A percentile compares a stretch with the other conserved stretches of the same genome.
These are phyloP conservation scores for Calocera cornea DNA, from an alignment of 768 basidiomycete genomes.

Conservation along the genomic window DNA sequence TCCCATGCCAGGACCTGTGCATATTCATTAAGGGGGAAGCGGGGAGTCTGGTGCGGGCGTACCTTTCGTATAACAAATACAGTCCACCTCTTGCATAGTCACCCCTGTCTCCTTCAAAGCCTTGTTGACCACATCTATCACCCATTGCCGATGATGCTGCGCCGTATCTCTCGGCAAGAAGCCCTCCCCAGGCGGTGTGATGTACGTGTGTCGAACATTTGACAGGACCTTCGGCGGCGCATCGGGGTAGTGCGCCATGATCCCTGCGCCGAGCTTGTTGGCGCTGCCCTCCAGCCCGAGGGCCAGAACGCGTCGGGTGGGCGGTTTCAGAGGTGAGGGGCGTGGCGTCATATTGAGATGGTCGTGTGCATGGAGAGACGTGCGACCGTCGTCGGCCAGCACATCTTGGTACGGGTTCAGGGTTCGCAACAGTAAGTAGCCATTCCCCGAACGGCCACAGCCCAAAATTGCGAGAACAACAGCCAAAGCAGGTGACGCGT, in stretches of 20 bases:
- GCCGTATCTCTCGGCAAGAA: slow-evolving; percentile 95
- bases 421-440: no score
- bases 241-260: slow-evolving; percentile 70
- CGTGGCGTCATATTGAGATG: no score
- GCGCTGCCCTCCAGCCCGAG: slow-evolving; percentile 95
- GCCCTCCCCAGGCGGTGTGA: slow-evolving; percentile 95
- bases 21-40: background rate
- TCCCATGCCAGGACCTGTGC: slow-evolving; percentile 94
- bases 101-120: slow-evolving; percentile 55
- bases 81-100: slow-evolving; percentile 68
- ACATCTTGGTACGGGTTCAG: no score
- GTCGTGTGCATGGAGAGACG: no score
- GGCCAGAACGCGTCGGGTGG: slow-evolving; percentile 39
- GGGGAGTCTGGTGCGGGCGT: slow-evolving; percentile 11
- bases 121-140: slow-evolving; percentile 61
- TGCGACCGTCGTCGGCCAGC: no score
- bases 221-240: slow-evolving; percentile 67
- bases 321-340: slow-evolving; percentile 7
- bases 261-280: slow-evolving; percentile 90
- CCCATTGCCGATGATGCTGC: slow-evolving; percentile 91
- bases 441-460: no score
- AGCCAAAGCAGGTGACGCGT: no score
- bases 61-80: slow-evolving; percentile 98
- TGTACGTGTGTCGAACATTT: slow-evolving; percentile 95
- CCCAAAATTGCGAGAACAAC: no score